Evolutionary conservation across 768 basidiomycete genomes (phyloP), one percentile per base, ranked within the genome.

Genomic region (Collybia sordida): DNA sequence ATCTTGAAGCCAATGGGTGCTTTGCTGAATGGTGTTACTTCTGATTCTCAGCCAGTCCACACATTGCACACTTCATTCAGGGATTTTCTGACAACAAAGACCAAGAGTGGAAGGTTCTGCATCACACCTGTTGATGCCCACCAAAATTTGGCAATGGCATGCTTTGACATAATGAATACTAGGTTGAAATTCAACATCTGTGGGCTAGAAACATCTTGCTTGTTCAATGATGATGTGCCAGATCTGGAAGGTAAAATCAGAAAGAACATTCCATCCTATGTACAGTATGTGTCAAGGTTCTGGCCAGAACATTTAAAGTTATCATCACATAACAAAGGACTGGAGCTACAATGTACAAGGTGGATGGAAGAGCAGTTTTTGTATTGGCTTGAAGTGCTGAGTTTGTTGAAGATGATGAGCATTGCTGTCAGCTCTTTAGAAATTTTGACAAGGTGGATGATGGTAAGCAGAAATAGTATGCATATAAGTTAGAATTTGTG

Each of bases 171-270:
- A n/a, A 50, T 58, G 50, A 35, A 53, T 9, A 8, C 21, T 2
- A 40, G 36, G 14, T 49, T 58, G 6, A 11, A 35, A n/a, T 58
- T 58, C 51, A 58, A 58, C 41, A 55, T 58, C 14, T 58, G 57
- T 36, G 36, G 43, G 4, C 43, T 55, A 17, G 6, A 42, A 15
- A 45, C 54, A 42, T 55, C 54, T 6, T 46, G 49, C 45, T 14
- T 31, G 9, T 25, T 38, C 6, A 53, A 58, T 37, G 15, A 14
- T 15, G 48, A 47, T 12, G 14, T 58, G 6, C 11, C 14, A 5
- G 44, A 53, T 15, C 27, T 53, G 4, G 4, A 28, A 6, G 8
- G 45, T 4, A 31, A 19, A 27, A 45, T 55, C 0, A 17, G 36
- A 0, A 21, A 42, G 0, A 6, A 12, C 11, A 53, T 59, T 21